phyloP scores from a whole-genome alignment of 345 rosid genomes.

The Acer negundo region DNA sequence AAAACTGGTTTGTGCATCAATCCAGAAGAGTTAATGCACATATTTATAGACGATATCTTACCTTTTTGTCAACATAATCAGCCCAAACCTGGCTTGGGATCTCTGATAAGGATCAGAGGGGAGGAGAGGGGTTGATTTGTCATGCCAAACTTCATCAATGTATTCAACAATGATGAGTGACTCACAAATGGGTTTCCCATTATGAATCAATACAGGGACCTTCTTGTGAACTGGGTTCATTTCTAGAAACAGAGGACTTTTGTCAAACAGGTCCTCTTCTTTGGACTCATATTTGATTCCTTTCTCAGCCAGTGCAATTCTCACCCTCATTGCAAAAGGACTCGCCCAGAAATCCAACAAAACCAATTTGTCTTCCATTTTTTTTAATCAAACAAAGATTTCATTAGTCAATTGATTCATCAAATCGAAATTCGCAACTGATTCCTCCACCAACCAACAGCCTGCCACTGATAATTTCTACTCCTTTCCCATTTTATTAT shows the following conservation, averaged over 20 bases:
- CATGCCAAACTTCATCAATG: constrained; percentile 6
- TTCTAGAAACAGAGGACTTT: not conserved
- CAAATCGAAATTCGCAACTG: no score
- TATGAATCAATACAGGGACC: no score
- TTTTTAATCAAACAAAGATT: no score
- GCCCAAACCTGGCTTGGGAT: constrained; percentile 13
- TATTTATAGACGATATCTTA: not conserved
- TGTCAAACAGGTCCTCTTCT: not conserved
- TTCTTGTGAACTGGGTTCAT: constrained; percentile 1
- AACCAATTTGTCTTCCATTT: constrained; percentile 3
- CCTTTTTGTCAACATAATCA: constrained; percentile 13
- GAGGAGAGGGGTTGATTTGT: not conserved
- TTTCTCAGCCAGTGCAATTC: constrained; percentile 7
- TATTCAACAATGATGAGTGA: not conserved
- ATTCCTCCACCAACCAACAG: no score
- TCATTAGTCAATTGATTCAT: no score
- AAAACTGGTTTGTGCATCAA: no score
- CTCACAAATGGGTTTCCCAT: constrained; percentile 9
- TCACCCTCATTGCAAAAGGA: not conserved
- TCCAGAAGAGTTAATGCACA: no score
- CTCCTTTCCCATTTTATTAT: no score
- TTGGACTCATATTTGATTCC: constrained; percentile 6
- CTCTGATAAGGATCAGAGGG: constrained; percentile 9
- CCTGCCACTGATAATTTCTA: no score
- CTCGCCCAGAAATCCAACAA: not conserved